Conservation (phyloP, 345 rosid species). For the Sisymbrium irio region DNA sequence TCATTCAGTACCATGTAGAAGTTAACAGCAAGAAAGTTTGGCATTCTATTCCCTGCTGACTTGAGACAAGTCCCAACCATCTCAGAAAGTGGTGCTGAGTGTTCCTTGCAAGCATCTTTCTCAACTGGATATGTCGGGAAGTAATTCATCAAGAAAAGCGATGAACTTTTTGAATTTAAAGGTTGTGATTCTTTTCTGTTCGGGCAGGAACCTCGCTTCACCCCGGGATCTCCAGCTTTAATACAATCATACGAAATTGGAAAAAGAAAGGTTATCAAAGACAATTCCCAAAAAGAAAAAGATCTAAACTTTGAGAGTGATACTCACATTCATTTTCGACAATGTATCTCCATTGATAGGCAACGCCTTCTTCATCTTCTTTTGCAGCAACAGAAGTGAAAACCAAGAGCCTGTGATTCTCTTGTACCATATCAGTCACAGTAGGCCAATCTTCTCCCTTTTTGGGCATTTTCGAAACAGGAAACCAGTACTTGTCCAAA, state of each 20-base stretch:
- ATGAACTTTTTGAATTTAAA: slow-evolving; percentile 60
- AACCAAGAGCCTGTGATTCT: slow-evolving; percentile 75
- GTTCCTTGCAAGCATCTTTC: slow-evolving; percentile 88
- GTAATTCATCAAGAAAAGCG: slow-evolving; percentile 87
- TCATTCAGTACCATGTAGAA: slow-evolving; percentile 76
- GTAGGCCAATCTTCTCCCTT: slow-evolving; percentile 98
- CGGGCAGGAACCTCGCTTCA: slow-evolving; percentile 81
- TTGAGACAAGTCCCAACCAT: slow-evolving; percentile 88
- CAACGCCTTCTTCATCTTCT: slow-evolving; percentile 96
- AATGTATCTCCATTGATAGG: slow-evolving; percentile 94
- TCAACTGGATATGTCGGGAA: slow-evolving; percentile 85
- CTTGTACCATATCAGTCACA: slow-evolving; percentile 84
- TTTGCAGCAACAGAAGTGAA: slow-evolving; percentile 91
- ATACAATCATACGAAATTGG: slow-evolving; percentile 19
- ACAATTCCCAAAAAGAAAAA: background rate
- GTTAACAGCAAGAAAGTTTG: slow-evolving; percentile 92
- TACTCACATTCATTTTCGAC: slow-evolving; percentile 79
- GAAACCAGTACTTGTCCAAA: slow-evolving; percentile 79
- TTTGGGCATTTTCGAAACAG: slow-evolving; percentile 86
- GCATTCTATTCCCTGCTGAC: slow-evolving; percentile 76
- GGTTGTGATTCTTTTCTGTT: slow-evolving; percentile 82
- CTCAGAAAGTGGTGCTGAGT: slow-evolving; percentile 73
- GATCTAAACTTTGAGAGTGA: background rate
- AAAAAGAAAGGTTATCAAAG: slow-evolving; percentile 6
- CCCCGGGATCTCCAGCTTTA: slow-evolving; percentile 97